A percentile compares a stretch with the other conserved stretches of the same genome.
Conservation (phyloP, 2,329 filamentous ascomycete genomes). For the Alternaria sp. region DNA sequence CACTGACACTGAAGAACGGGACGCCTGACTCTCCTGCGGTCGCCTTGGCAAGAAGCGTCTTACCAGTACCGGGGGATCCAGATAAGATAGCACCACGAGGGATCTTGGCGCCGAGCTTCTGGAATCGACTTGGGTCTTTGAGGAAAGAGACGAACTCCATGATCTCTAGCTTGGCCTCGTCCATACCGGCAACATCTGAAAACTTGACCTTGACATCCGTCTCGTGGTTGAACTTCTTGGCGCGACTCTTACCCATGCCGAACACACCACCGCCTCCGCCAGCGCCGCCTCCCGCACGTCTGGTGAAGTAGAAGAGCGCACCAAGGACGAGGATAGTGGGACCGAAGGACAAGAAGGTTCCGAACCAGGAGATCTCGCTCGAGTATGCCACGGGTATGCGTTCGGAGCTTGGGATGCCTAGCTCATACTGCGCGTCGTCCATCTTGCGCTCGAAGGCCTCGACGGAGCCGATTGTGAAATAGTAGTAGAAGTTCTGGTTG, state of each 20-base stretch:
- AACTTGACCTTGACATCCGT: slow-evolving; percentile 97
- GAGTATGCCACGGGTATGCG: slow-evolving; percentile 92
- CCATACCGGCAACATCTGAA: slow-evolving; percentile 94
- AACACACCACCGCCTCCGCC: slow-evolving; percentile 76
- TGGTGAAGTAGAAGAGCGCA: slow-evolving; percentile 78
- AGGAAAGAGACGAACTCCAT: slow-evolving; percentile 99
- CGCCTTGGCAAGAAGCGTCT: slow-evolving; percentile 95
- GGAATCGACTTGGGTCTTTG: slow-evolving; percentile 89
- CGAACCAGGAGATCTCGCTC: slow-evolving; percentile 74
- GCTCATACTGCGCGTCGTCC: slow-evolving; percentile 85
- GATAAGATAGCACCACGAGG: slow-evolving; percentile 95
- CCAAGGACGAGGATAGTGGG: slow-evolving; percentile 88
- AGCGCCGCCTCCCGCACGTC: slow-evolving; percentile 70
- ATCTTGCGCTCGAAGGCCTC: slow-evolving; percentile 90
- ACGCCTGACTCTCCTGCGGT: slow-evolving; percentile 96
- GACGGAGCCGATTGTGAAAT: slow-evolving; percentile 93
- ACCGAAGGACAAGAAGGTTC: slow-evolving; percentile 79
- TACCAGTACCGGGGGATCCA: slow-evolving; percentile 97
- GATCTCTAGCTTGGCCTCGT: slow-evolving; percentile 97
- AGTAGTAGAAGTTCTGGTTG: slow-evolving; percentile 78
- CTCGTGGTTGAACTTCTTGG: slow-evolving; percentile 98
- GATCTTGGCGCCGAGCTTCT: slow-evolving; percentile 95
- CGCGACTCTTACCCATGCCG: slow-evolving; percentile 92
- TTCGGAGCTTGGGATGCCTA: slow-evolving; percentile 84
- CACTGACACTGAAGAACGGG: slow-evolving; percentile 97